These are phyloP conservation scores for Erythrobasidium yunnanense DNA, from an alignment of 768 basidiomycete species.

Conservation along the genomic window DNA sequence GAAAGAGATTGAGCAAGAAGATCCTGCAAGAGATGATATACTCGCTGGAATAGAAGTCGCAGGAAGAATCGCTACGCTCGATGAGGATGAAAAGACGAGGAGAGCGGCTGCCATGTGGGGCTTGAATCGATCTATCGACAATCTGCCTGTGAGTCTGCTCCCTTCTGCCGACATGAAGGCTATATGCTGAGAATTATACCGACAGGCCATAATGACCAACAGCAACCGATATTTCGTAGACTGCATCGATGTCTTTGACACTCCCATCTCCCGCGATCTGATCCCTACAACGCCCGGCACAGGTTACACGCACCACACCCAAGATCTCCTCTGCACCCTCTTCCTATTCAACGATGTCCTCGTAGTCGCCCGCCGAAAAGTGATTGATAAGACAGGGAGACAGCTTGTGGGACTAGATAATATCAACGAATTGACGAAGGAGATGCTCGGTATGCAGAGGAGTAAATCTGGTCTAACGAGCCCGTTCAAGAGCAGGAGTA, in stretches of 20 bases:
- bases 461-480: conserved; percentile 27
- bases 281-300: conserved; percentile 30
- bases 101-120: conserved; percentile 79
- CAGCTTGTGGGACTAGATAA: conserved; percentile 48
- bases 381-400: conserved; percentile 38
- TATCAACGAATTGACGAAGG: conserved; percentile 57
- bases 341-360: conserved; percentile 92
- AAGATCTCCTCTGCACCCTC: conserved; percentile 67
- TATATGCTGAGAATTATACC: not conserved
- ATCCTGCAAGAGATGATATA: conserved; percentile 66
- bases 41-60: conserved; percentile 77
- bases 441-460: conserved; percentile 31
- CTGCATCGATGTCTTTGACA: conserved; percentile 84
- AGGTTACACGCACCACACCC: conserved; percentile 43
- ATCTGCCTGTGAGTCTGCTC: conserved; percentile 54
- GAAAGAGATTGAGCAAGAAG: conserved; percentile 68
- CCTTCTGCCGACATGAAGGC: not conserved
- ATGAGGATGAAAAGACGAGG: conserved; percentile 82
- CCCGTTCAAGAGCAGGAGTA: conserved; percentile 48
- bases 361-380: conserved; percentile 71
- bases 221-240: conserved; percentile 78
- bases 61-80: conserved; percentile 78
- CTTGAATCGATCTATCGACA: conserved; percentile 70
- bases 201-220: conserved; percentile 65
- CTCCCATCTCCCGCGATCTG: conserved; percentile 40